Conservation (phyloP, 1,139 yeast species). For the Sugiyamaella pinicola region DNA sequence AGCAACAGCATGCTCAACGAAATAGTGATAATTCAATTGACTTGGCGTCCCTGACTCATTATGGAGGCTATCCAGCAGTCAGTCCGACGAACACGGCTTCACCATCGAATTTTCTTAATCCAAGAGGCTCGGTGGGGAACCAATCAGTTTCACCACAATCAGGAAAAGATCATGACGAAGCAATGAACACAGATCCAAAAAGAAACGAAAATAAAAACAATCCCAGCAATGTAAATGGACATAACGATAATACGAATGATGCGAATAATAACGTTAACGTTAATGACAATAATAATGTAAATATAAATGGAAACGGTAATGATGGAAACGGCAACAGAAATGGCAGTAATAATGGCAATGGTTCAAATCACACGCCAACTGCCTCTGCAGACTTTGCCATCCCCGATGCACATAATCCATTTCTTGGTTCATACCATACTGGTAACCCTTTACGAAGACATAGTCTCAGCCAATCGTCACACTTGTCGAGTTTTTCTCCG, state of each 20-base stretch:
- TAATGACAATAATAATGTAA: neutral
- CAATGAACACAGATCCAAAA: conserved; percentile 1
- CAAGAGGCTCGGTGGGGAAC: conserved; percentile 10
- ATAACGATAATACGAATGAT: neutral
- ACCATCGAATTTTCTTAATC: conserved; percentile 8
- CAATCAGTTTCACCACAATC: conserved; percentile 13
- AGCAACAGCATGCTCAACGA: neutral
- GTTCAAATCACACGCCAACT: conserved; percentile 2
- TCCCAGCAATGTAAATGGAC: neutral
- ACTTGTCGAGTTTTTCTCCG: conserved; percentile 19
- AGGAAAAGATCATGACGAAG: conserved; percentile 7
- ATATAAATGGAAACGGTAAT: conserved; percentile 3
- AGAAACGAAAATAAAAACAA: neutral
- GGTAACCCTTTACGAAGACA: conserved; percentile 14
- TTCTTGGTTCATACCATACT: conserved; percentile 7
- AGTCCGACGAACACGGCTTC: conserved; percentile 1
- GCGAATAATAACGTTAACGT: conserved; percentile 1
- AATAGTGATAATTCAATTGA: conserved; percentile 1
- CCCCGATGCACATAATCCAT: conserved; percentile 13
- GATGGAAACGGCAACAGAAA: conserved; percentile 3
- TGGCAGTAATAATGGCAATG: conserved; percentile 2
- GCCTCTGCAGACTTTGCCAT: conserved; percentile 9
- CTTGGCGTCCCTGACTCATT: conserved; percentile 13
- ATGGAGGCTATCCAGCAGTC: conserved; percentile 14
- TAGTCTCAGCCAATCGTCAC: conserved; percentile 15